Evolutionary conservation across 116 monocot species (phyloP).

Genomic region (Dioscorea cayenensis): DNA sequence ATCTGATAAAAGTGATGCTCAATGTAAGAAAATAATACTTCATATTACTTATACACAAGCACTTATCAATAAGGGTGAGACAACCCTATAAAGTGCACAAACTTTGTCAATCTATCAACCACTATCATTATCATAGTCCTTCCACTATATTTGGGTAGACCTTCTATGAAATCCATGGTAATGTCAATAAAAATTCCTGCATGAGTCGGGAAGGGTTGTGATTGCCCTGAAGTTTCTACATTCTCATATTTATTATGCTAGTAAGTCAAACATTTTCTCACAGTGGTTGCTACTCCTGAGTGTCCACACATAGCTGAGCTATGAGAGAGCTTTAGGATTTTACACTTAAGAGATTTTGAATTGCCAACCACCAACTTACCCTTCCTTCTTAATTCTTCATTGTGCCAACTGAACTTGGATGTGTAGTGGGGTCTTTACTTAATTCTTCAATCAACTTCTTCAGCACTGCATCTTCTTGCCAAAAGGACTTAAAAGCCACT

Average conservation of each 20-base stretch:
- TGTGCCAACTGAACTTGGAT: background rate
- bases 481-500: background rate
- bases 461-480: background rate
- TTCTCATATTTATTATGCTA: background rate
- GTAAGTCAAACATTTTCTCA: background rate
- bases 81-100: background rate
- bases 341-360: background rate
- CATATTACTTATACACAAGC: no score
- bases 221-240: no score
- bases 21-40: no score
- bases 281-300: background rate
- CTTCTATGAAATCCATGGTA: constrained; percentile 5
- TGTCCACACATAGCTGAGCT: background rate
- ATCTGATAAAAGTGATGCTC: no score
- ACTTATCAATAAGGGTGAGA: background rate
- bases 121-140: background rate
- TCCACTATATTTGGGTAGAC: background rate
- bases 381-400: background rate
- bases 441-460: background rate
- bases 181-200: background rate
- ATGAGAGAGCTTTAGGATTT: background rate
- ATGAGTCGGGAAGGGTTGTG: background rate
- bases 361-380: background rate
- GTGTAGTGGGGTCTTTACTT: background rate
- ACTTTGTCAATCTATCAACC: constrained; percentile 3